A percentile compares a stretch with the other conserved stretches of the same genome.
These are phyloP conservation scores for Aspergillus campestris DNA, from an alignment of 495 filamentous ascomycete species.

Conservation along the genomic window DNA sequence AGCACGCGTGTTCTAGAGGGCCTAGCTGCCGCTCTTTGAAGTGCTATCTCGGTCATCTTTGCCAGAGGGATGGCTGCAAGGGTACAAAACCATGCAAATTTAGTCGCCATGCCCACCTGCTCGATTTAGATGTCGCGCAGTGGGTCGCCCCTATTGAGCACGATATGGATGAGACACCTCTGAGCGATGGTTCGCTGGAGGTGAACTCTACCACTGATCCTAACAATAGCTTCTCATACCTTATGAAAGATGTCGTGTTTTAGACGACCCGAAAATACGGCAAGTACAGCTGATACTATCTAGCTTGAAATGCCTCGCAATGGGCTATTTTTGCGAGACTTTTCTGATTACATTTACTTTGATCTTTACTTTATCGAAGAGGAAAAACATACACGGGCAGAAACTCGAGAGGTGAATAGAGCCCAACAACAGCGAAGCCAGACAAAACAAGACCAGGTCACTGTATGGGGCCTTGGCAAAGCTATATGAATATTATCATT, in stretches of 20 bases:
- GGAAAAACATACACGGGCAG: too few species aligned
- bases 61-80: slow-evolving; percentile 34
- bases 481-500: too few species aligned
- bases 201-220: background rate
- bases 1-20: slow-evolving; percentile 26
- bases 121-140: slow-evolving; percentile 21
- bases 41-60: slow-evolving; percentile 39
- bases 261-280: background rate
- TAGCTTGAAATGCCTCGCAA: too few species aligned
- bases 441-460: too few species aligned
- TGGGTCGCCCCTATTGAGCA: slow-evolving; percentile 23
- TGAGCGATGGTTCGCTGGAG: slow-evolving; percentile 16
- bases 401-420: too few species aligned
- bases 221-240: background rate
- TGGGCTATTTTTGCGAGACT: too few species aligned
- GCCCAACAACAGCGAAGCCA: too few species aligned
- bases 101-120: slow-evolving; percentile 20
- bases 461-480: too few species aligned
- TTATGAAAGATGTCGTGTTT: background rate
- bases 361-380: too few species aligned
- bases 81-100: slow-evolving; percentile 30
- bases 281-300: too few species aligned
- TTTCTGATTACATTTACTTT: too few species aligned
- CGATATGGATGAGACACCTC: slow-evolving; percentile 11
- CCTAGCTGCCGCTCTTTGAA: slow-evolving; percentile 29